These are phyloP conservation scores for Boletus holoroseus DNA, from an alignment of 1,284 basidiomycete species.

Conservation along the genomic window DNA sequence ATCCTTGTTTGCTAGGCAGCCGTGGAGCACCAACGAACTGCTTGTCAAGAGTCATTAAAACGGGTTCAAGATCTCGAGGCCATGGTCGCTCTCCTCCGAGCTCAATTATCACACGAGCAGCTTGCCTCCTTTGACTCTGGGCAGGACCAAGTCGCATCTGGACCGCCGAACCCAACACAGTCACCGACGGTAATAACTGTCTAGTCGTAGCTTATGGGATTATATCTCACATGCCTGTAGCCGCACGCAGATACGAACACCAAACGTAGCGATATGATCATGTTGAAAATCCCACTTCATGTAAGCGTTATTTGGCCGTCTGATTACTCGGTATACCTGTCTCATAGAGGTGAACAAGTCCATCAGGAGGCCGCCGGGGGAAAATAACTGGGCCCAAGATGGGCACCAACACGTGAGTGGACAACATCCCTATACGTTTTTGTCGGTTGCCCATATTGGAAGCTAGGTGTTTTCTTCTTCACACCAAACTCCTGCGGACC, in stretches of 20 bases:
- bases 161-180: background rate
- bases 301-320: slow-evolving; percentile 12
- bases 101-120: slow-evolving; percentile 21
- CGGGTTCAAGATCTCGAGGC: slow-evolving; percentile 23
- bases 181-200: slow-evolving; percentile 14
- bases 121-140: slow-evolving; percentile 17
- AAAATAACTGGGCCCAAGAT: slow-evolving; percentile 1
- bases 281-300: slow-evolving; percentile 25
- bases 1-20: slow-evolving; percentile 10
- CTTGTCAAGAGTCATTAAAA: slow-evolving; percentile 13
- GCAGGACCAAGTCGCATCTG: background rate
- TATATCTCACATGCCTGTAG: slow-evolving; percentile 14
- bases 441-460: background rate
- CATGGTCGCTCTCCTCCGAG: slow-evolving; percentile 17
- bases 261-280: slow-evolving; percentile 22
- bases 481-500: slow-evolving; percentile 1
- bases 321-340: background rate
- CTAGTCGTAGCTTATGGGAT: background rate
- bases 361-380: slow-evolving; percentile 8
- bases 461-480: background rate
- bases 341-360: slow-evolving; percentile 13
- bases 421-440: background rate
- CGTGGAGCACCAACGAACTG: slow-evolving; percentile 15
- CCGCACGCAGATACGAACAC: slow-evolving; percentile 4
- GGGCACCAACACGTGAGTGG: slow-evolving; percentile 16